Base-by-base conservation (phyloP, 148 eudicot species). In the Persicaria maculosa region DNA sequence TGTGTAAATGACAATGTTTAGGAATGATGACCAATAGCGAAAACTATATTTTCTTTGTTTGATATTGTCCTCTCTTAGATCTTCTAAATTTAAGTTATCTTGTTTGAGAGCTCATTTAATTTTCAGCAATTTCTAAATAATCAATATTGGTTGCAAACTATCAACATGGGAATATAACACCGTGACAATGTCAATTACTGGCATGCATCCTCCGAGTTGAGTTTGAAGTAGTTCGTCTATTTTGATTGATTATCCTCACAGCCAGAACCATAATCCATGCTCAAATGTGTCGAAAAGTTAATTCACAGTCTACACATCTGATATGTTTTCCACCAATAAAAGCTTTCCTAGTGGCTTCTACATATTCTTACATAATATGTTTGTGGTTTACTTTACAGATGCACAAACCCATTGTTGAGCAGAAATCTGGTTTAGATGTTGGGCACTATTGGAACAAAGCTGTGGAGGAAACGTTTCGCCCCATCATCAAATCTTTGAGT, bases 381-480 rank as follows among this genome's bases (percentile, higher is more conserved):
- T n/a, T 64, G 14, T 36, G n/a, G 69, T 14, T 64, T n/a, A 36
- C 69, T 17, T 64, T 64, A 45, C 73, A 70, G 73, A 70, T 44
- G 52, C 50, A 70, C 36, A 17, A 7, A 16, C 53, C 73, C 50
- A 70, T 70, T 70, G 50, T 46, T 47, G 40, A 47, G 52, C 19
- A 70, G 14, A 70, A 70, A 47, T 70, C 73, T 45, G 12, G 36
- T 11, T 22, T 70, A 11, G 73, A 70, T 46, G 73, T 70, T 70
- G 73, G 73, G 4, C 73, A 70, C 73, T 70, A 44, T 44, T 70
- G 73, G 73, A 70, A 70, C 53, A 70, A 70, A 70, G 73, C 50
- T 47, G 73, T 70, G 73, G 73, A 70, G 31, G 53, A 70, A 47
- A 46, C 73, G 15, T 70, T 70, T 46, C 50, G 73, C 31, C 50